Percentiles rank a stretch among this genome's conserved stretches.
Conservation (phyloP, 305 asterid genomes). For the Solanum hybrid region DNA sequence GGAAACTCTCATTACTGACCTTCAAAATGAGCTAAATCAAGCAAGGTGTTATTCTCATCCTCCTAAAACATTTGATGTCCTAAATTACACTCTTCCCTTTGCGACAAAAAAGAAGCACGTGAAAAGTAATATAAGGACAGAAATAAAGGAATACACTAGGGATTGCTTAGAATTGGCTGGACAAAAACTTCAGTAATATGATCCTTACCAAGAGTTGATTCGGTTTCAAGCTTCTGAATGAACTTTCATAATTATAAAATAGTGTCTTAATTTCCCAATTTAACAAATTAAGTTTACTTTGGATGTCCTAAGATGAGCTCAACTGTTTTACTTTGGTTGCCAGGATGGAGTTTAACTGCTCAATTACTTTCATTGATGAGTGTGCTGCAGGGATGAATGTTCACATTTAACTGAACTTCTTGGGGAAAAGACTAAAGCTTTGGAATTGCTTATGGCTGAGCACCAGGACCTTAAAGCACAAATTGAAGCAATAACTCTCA, state of each 20-base stretch:
- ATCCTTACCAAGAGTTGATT: not conserved
- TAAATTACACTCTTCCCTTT: not conserved
- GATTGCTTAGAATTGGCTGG: not conserved
- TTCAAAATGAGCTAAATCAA: conserved; percentile 61
- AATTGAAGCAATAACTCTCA: conserved; percentile 46
- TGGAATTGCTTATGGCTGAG: conserved; percentile 72
- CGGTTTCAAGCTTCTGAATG: not conserved
- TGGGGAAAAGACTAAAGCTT: conserved; percentile 74
- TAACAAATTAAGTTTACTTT: not conserved
- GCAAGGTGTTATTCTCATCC: conserved; percentile 43
- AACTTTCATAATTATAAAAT: not conserved
- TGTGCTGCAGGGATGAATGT: conserved; percentile 67
- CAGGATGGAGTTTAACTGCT: not conserved
- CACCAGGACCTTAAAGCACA: conserved; percentile 59
- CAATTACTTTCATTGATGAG: not conserved
- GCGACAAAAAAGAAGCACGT: not conserved
- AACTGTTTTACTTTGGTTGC: not conserved
- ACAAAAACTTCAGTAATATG: not conserved
- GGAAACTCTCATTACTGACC: conserved; percentile 46
- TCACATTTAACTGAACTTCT: conserved; percentile 43
- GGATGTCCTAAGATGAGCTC: not conserved
- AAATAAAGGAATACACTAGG: not conserved
- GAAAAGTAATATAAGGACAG: not conserved
- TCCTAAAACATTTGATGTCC: not conserved
- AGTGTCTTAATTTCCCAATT: not conserved